These are phyloP conservation scores for Colletotrichum sojae DNA, from an alignment of 2,329 filamentous ascomycete species.

Conservation along the genomic window DNA sequence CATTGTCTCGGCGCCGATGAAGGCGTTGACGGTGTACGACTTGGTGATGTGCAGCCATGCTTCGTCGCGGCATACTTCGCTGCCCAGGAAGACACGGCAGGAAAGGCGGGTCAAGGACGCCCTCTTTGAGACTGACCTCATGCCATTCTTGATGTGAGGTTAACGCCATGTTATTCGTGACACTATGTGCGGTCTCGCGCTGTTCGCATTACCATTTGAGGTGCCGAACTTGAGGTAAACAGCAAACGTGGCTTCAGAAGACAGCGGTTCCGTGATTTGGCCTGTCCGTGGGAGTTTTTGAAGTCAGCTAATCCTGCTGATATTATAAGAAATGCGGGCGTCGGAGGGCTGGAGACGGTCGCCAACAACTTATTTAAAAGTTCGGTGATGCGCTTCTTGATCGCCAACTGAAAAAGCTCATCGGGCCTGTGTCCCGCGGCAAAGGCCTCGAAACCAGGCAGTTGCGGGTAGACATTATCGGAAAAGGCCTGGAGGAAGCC, in stretches of 20 bases:
- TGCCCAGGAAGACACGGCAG: constrained; percentile 63
- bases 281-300: neutral
- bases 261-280: constrained; percentile 36
- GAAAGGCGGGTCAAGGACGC: constrained; percentile 57
- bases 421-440: constrained; percentile 4
- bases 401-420: constrained; percentile 34
- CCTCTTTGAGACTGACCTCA: constrained; percentile 20
- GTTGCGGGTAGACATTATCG: constrained; percentile 35
- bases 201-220: neutral
- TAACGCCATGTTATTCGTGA: neutral
- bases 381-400: constrained; percentile 42
- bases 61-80: constrained; percentile 59
- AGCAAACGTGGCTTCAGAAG: constrained; percentile 25
- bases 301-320: neutral
- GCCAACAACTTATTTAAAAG: constrained; percentile 35
- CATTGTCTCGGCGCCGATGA: constrained; percentile 20
- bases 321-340: too few species aligned
- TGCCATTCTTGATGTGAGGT: constrained; percentile 29
- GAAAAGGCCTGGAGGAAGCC: constrained; percentile 36
- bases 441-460: constrained; percentile 42
- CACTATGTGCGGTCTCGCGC: too few species aligned
- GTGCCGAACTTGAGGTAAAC: constrained; percentile 24
- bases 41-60: constrained; percentile 62
- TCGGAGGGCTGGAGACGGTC: neutral
- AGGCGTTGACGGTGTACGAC: constrained; percentile 42